These are phyloP conservation scores for Vaccinium macrocarpon DNA, from an alignment of 148 eudicot genomes.

Conservation along the genomic window DNA sequence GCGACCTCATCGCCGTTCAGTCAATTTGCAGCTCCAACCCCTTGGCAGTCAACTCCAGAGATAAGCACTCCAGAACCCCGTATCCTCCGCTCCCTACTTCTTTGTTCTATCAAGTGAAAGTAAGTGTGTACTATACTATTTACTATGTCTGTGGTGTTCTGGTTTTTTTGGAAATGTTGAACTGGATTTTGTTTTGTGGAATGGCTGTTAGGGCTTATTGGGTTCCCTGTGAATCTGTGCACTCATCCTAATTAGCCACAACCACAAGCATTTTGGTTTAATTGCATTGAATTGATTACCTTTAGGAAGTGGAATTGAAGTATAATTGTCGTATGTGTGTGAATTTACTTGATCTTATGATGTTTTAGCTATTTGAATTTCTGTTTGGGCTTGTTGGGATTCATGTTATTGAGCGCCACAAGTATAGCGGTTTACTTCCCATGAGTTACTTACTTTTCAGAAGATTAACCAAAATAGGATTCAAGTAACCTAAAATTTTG, in stretches of 20 bases:
- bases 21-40: conserved; percentile 58
- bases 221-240: neutral
- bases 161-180: conserved; percentile 9
- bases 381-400: neutral
- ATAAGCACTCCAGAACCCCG: conserved; percentile 94
- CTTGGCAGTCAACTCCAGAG: conserved; percentile 67
- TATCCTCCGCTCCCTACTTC: conserved; percentile 35
- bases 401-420: neutral
- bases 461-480: neutral
- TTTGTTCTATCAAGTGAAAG: neutral
- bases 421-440: neutral
- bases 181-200: conserved; percentile 9
- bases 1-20: conserved; percentile 57
- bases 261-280: neutral
- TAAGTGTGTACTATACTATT: neutral
- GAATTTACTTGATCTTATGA: neutral
- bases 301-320: neutral
- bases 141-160: neutral
- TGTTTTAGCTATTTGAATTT: neutral
- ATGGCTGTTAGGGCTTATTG: neutral
- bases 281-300: neutral
- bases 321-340: neutral
- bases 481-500: neutral
- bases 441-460: neutral
- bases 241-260: neutral